A percentile compares a stretch with the other conserved stretches of the same genome.
Evolutionary conservation across 1,284 basidiomycete species (phyloP).

Genomic region (Boletus smithii): DNA sequence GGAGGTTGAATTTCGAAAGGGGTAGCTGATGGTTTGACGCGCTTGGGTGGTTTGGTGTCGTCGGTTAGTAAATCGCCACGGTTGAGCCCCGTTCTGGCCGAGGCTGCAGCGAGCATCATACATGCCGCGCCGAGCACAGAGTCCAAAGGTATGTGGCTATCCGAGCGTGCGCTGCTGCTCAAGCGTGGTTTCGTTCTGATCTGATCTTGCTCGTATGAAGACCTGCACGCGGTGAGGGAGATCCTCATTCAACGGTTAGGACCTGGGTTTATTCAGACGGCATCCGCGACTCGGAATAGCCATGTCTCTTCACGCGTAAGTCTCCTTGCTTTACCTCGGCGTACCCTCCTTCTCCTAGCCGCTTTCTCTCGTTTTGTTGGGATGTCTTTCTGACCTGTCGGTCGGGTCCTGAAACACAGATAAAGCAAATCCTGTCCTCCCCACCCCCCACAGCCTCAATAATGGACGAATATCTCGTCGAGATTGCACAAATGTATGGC

Average conservation of each 20-base stretch:
- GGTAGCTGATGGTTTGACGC: constrained; percentile 8
- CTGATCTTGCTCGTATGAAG: constrained; percentile 34
- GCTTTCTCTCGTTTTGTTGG: not conserved
- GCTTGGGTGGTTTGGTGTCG: constrained; percentile 2
- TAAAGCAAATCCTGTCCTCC: constrained; percentile 49
- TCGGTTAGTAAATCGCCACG: constrained; percentile 34
- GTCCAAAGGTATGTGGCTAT: constrained; percentile 47
- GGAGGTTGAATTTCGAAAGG: not conserved
- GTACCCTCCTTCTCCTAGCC: too few species aligned
- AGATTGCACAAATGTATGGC: constrained; percentile 50
- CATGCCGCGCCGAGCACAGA: constrained; percentile 55
- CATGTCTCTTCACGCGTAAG: constrained; percentile 55
- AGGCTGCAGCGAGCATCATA: constrained; percentile 66
- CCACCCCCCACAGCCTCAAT: constrained; percentile 52
- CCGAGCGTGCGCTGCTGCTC: constrained; percentile 1
- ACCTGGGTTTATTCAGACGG: constrained; percentile 53
- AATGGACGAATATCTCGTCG: constrained; percentile 53
- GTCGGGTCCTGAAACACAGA: constrained; percentile 32
- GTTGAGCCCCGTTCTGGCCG: constrained; percentile 47
- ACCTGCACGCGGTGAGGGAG: constrained; percentile 53
- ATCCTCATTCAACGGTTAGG: constrained; percentile 56
- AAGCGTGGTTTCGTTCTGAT: constrained; percentile 3
- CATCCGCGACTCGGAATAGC: constrained; percentile 47
- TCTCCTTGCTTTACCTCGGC: not conserved
- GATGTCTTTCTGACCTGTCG: constrained; percentile 5